Evolutionary conservation across 768 basidiomycete genomes (phyloP).

Genomic region (Sarcodon aspratus): DNA sequence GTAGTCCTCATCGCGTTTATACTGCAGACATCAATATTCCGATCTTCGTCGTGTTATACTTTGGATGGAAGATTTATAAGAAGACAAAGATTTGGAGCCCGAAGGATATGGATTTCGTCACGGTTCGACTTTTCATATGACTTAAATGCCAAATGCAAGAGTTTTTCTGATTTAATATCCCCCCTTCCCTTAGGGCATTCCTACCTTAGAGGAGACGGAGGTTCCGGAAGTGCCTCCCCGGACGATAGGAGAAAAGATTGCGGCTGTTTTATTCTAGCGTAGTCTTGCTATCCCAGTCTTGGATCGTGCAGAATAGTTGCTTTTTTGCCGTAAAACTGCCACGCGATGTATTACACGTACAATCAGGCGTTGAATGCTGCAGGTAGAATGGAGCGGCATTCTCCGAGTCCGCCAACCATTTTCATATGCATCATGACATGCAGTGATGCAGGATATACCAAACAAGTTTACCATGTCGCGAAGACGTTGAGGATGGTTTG

Average conservation of each 20-base stretch:
- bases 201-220: neutral
- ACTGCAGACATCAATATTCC: slow-evolving; percentile 12
- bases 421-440: no score
- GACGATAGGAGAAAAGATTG: neutral
- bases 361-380: no score
- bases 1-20: neutral
- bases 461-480: no score
- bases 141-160: neutral
- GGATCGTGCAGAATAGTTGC: no score
- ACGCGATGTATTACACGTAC: no score
- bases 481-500: no score
- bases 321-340: no score
- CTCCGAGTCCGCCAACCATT: no score
- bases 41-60: slow-evolving; percentile 23
- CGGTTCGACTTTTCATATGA: neutral
- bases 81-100: neutral
- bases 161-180: neutral
- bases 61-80: slow-evolving; percentile 7
- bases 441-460: no score
- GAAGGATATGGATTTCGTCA: neutral
- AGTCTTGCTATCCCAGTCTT: neutral
- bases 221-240: neutral
- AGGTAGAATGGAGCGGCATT: no score
- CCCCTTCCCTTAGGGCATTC: neutral
- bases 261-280: neutral